Conservation (phyloP, 2,329 filamentous ascomycete genomes). For the Beauveria medogensis region DNA sequence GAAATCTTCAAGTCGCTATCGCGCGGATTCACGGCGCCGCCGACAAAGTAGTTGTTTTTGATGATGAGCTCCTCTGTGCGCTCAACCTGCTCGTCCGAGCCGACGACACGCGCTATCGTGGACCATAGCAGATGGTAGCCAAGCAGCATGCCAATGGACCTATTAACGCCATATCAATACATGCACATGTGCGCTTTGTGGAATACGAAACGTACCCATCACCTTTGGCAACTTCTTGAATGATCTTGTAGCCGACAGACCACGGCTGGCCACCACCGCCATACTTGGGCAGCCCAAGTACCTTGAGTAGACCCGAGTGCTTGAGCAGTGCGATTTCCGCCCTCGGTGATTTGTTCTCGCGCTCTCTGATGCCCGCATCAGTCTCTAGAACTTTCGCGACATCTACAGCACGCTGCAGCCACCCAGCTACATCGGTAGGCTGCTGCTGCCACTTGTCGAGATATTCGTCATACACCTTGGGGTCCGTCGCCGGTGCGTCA, state of each 20-base stretch:
- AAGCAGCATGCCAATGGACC: conserved; percentile 55
- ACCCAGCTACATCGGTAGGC: conserved; percentile 24
- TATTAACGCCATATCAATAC: conserved; percentile 13
- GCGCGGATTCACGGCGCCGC: conserved; percentile 57
- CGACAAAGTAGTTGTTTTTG: conserved; percentile 57
- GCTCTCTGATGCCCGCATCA: conserved; percentile 28
- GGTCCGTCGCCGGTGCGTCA: conserved; percentile 22
- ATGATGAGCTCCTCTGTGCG: conserved; percentile 49
- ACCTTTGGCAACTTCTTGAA: conserved; percentile 54
- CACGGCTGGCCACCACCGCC: conserved; percentile 36
- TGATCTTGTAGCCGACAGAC: conserved; percentile 47
- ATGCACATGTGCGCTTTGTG: not conserved
- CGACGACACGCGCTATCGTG: conserved; percentile 51
- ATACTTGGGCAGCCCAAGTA: conserved; percentile 31
- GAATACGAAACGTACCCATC: conserved; percentile 39
- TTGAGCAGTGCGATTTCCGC: conserved; percentile 34
- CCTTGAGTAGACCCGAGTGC: conserved; percentile 31
- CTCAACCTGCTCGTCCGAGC: conserved; percentile 51
- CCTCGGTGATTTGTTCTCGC: conserved; percentile 31
- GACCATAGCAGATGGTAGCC: conserved; percentile 60
- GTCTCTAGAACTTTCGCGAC: conserved; percentile 27
- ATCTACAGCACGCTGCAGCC: conserved; percentile 32
- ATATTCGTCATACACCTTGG: conserved; percentile 29
- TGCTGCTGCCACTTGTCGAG: conserved; percentile 26
- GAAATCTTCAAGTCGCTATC: conserved; percentile 53